Evolutionary conservation across 805 yeast species (phyloP).

Genomic region (Yueomyces sinensis): DNA sequence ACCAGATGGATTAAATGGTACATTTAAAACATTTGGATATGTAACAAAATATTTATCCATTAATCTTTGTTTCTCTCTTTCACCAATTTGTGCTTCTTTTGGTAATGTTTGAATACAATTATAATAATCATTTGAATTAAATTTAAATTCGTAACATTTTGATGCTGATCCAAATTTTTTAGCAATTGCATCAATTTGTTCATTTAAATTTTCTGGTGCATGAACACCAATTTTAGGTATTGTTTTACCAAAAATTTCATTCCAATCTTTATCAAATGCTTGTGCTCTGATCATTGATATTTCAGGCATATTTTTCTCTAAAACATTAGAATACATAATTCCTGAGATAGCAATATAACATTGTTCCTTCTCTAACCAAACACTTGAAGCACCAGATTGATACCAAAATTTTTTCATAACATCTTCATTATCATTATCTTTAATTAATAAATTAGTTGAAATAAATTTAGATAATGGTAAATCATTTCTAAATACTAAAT

Average conservation of each 20-base stretch:
- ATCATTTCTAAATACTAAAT: background rate
- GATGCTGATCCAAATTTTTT: conserved; percentile 1
- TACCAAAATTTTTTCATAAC: conserved; percentile 25
- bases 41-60: conserved; percentile 4
- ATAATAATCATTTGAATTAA: conserved; percentile 7
- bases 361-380: conserved; percentile 39
- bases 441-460: conserved; percentile 2
- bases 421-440: conserved; percentile 2
- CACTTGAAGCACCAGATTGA: conserved; percentile 36
- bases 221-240: conserved; percentile 2
- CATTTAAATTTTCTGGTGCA: conserved; percentile 1
- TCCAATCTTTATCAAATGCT: background rate
- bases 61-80: conserved; percentile 2
- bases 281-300: background rate
- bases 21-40: conserved; percentile 5
- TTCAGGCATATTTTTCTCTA: conserved; percentile 13
- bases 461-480: conserved; percentile 1
- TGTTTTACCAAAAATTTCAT: background rate
- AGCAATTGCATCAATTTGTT: conserved; percentile 1
- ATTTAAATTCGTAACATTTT: background rate
- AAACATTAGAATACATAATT: conserved; percentile 25
- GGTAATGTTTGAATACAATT: conserved; percentile 10
- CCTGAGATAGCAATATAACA: conserved; percentile 37
- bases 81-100: conserved; percentile 8
- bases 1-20: conserved; percentile 5